A percentile compares a stretch with the other conserved stretches of the same genome.
Evolutionary conservation across 1,139 yeast species (phyloP).

Genomic region (Yamadazyma membranifaciens): DNA sequence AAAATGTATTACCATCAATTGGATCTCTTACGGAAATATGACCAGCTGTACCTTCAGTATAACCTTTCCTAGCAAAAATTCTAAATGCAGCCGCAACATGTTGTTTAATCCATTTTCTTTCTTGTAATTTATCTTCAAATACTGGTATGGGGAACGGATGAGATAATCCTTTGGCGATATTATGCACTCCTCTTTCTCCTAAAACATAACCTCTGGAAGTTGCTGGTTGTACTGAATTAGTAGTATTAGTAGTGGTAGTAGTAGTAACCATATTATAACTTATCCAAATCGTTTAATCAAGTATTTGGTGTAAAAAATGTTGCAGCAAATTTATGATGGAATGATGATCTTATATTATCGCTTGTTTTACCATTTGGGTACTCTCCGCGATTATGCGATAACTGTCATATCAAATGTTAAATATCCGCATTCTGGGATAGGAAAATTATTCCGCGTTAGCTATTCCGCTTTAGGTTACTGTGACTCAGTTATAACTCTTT

Average conservation of each 20-base stretch:
- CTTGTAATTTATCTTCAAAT: slow-evolving; percentile 47
- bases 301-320: no score
- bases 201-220: slow-evolving; percentile 51
- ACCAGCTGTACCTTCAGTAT: slow-evolving; percentile 77
- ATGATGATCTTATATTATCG: no score
- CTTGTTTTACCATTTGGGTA: no score
- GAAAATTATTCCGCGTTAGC: no score
- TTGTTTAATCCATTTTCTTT: slow-evolving; percentile 63
- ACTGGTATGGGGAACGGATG: slow-evolving; percentile 52
- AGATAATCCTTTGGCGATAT: slow-evolving; percentile 47
- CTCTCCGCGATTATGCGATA: no score
- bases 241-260: slow-evolving; percentile 11
- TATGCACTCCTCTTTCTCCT: slow-evolving; percentile 51
- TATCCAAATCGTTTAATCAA: not conserved
- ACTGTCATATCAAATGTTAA: no score
- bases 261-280: not conserved
- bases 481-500: no score
- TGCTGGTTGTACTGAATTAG: slow-evolving; percentile 2
- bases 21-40: slow-evolving; percentile 82
- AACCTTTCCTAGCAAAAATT: slow-evolving; percentile 71
- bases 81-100: slow-evolving; percentile 86
- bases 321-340: no score
- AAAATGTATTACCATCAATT: slow-evolving; percentile 64
- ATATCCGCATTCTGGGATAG: no score
- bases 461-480: no score